phyloP scores from a whole-genome alignment of 768 basidiomycete species.

The Tylopilus sp. region DNA sequence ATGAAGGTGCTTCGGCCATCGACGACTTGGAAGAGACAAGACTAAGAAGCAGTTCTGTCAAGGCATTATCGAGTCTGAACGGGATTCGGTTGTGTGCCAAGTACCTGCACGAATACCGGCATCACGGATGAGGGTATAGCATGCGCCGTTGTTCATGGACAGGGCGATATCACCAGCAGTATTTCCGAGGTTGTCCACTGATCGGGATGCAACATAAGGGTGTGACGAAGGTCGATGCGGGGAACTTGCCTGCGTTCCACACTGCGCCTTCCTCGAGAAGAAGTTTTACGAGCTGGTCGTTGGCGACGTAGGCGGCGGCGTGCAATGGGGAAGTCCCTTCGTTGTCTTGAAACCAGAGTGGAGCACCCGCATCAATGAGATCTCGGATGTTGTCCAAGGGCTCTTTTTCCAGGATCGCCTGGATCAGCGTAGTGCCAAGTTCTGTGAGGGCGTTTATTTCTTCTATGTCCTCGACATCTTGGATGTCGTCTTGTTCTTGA shows the following conservation, averaged over 20 bases:
- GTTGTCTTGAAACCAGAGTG: slow-evolving; percentile 87
- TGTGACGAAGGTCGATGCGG: background rate
- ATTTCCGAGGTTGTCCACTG: slow-evolving; percentile 74
- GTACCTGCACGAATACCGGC: slow-evolving; percentile 89
- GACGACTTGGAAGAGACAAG: slow-evolving; percentile 50
- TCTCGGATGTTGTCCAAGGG: slow-evolving; percentile 42
- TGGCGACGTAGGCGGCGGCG: slow-evolving; percentile 76
- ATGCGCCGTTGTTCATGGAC: slow-evolving; percentile 72
- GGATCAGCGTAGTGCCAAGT: slow-evolving; percentile 58
- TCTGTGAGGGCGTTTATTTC: slow-evolving; percentile 45
- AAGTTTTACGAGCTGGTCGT: slow-evolving; percentile 55
- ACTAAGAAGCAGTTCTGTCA: slow-evolving; percentile 66
- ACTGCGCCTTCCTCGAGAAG: slow-evolving; percentile 81
- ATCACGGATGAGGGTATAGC: slow-evolving; percentile 81
- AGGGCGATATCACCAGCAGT: slow-evolving; percentile 91
- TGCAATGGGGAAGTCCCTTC: slow-evolving; percentile 84
- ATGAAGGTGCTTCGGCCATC: slow-evolving; percentile 21
- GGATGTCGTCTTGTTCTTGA: slow-evolving; percentile 4
- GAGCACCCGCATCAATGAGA: slow-evolving; percentile 64
- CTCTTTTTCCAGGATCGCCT: slow-evolving; percentile 50
- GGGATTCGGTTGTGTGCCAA: slow-evolving; percentile 12
- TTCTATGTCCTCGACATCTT: slow-evolving; percentile 30
- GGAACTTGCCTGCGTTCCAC: slow-evolving; percentile 78
- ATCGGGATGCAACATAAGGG: background rate
- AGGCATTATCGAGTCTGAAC: slow-evolving; percentile 5